A percentile compares a stretch with the other conserved stretches of the same genome.
phyloP scores from a whole-genome alignment of 768 basidiomycete genomes.

The Termitomyces sp. region DNA sequence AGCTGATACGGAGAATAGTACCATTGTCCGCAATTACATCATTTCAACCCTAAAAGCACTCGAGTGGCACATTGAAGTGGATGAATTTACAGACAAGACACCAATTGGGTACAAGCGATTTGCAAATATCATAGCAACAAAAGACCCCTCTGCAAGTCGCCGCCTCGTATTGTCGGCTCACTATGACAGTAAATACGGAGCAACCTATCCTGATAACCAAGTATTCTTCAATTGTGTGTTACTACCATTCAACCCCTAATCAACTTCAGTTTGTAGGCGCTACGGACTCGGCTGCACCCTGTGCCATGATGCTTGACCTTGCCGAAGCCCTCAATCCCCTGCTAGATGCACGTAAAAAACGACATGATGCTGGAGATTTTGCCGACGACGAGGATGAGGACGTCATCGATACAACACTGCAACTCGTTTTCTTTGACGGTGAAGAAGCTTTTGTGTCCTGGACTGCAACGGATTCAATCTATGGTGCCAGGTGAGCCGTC shows the following conservation, averaged over 20 bases:
- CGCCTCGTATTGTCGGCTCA: slow-evolving; percentile 89
- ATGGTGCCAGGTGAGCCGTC: slow-evolving; percentile 76
- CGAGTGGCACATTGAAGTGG: slow-evolving; percentile 86
- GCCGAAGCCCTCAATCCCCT: slow-evolving; percentile 79
- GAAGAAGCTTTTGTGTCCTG: slow-evolving; percentile 94
- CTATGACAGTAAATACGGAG: slow-evolving; percentile 89
- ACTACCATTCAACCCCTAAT: neutral
- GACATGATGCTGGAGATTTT: slow-evolving; percentile 41
- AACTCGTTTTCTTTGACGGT: slow-evolving; percentile 94
- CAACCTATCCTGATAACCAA: slow-evolving; percentile 65
- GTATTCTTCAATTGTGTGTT: slow-evolving; percentile 30
- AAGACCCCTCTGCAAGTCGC: slow-evolving; percentile 78
- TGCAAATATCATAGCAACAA: slow-evolving; percentile 92
- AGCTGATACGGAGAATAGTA: slow-evolving; percentile 76
- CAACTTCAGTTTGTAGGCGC: slow-evolving; percentile 86
- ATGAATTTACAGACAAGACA: slow-evolving; percentile 71
- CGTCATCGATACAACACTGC: slow-evolving; percentile 76
- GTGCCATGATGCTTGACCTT: slow-evolving; percentile 89
- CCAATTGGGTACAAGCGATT: slow-evolving; percentile 79
- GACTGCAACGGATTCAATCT: slow-evolving; percentile 87
- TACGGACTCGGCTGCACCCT: slow-evolving; percentile 94
- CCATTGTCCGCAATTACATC: slow-evolving; percentile 79
- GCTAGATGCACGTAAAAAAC: slow-evolving; percentile 52
- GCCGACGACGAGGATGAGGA: slow-evolving; percentile 62
- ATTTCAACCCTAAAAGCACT: slow-evolving; percentile 61